Evolutionary conservation across 2,329 filamentous ascomycete species (phyloP), one percentile per base, ranked within the genome.

Genomic region (Phaeophleospora eucalypticola): DNA sequence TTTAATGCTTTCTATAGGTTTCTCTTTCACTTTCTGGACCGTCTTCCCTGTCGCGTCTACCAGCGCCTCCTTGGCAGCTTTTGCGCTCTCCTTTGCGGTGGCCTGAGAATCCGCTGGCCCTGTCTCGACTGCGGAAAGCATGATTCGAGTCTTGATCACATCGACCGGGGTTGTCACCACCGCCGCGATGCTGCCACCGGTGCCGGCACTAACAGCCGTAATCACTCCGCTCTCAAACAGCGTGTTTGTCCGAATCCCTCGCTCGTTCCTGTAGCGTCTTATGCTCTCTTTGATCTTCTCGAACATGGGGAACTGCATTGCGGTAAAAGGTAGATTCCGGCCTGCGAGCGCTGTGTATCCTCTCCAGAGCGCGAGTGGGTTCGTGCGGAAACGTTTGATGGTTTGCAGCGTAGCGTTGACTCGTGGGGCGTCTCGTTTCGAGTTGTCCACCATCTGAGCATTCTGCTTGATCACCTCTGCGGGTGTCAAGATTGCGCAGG

Each of bases 401-500:
- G 81, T 81, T 63, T 80, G 68, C 4, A 82, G 36, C 66, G 78
- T 81, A 0, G 78, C 75, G 45, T 73, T 74, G 39, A 65, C 67
- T 9, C 62, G 49, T 12, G 63, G 38, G 29, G 52, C 43, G 36
- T 51, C 41, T 55, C 46, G 36, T 66, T 66, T 72, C 14, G 49
- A 56, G 17, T 53, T 60, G 59, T 73, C 73, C 1, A 93, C 74
- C 78, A 95, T 89, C 67, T 95, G 89, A 0, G 90, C 89, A 67
- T 95, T 95, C 65, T 95, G 89, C 71, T 96, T 95, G 53, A 95
- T 80, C 6, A 95, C 87, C 65, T 95, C 89, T 12, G 89, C 88
- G 0, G 89, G 90, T 0, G 89, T 91, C 29, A 95, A 79, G 51
- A 95, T 87, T 16, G 89, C 76, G 63, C 90, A 95, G 4, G 88